These are phyloP conservation scores for Thermochaetoides dissita DNA, from an alignment of 2,329 filamentous ascomycete species.

Conservation along the genomic window DNA sequence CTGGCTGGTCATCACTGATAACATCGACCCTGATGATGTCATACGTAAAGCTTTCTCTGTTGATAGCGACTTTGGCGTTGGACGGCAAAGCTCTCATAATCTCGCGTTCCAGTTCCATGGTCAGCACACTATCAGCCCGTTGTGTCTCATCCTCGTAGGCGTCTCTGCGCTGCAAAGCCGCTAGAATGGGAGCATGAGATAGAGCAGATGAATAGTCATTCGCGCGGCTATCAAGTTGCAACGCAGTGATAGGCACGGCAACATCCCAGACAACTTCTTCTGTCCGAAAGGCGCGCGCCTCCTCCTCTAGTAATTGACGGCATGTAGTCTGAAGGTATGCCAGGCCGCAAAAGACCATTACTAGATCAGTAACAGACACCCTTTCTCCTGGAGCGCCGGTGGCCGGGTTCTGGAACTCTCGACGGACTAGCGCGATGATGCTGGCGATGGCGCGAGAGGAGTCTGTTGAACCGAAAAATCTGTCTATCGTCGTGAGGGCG, in stretches of 20 bases:
- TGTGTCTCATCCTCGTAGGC: slow-evolving; percentile 19
- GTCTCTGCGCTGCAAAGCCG: slow-evolving; percentile 6
- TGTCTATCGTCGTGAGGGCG: slow-evolving; percentile 44
- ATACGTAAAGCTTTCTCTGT: slow-evolving; percentile 43
- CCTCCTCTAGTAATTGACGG: slow-evolving; percentile 35
- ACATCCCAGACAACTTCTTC: slow-evolving; percentile 54
- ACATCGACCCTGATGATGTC: slow-evolving; percentile 54
- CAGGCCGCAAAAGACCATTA: slow-evolving; percentile 45
- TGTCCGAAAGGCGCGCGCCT: slow-evolving; percentile 29
- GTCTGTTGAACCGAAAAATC: slow-evolving; percentile 55
- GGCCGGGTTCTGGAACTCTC: slow-evolving; percentile 50
- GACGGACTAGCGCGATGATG: slow-evolving; percentile 48
- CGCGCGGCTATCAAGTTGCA: slow-evolving; percentile 40
- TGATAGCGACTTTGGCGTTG: slow-evolving; percentile 45
- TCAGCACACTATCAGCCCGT: slow-evolving; percentile 27
- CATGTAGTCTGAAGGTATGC: slow-evolving; percentile 48
- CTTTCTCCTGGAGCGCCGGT: slow-evolving; percentile 45
- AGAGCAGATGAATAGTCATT: slow-evolving; percentile 13
- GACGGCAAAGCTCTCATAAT: slow-evolving; percentile 40
- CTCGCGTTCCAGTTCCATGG: slow-evolving; percentile 35
- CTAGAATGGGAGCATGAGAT: too few relatives aligned
- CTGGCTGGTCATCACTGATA: slow-evolving; percentile 35
- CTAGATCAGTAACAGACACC: slow-evolving; percentile 46
- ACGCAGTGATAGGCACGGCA: slow-evolving; percentile 45
- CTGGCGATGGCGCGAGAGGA: slow-evolving; percentile 53